Evolutionary conservation across 1,139 yeast species (phyloP), one percentile per base, ranked within the genome.

Genomic region (Nadsonia starkeyi-henricii): DNA sequence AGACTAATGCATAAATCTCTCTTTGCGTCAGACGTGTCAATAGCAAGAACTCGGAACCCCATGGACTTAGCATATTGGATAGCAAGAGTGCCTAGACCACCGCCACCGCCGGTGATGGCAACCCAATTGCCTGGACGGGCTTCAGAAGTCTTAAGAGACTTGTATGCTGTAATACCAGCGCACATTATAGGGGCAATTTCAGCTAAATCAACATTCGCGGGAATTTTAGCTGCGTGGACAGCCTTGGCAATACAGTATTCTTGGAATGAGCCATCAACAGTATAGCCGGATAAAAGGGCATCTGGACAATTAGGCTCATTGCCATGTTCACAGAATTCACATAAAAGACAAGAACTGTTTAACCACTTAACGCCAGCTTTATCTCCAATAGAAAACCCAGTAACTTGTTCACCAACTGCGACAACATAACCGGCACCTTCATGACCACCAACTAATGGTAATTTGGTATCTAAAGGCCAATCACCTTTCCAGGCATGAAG

Each of bases 211-310:
- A 83, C 71, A 54, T 80, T 81, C 56, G 69, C 62, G 50, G 89
- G 85, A 58, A 85, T 77, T 62, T 75, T 73, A 42, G 94, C 93
- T 49, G 93, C 94, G 63, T 84, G 94, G 52, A 82, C 75, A 45
- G 91, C 91, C 66, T 83, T 89, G 52, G 93, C 91, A 54, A 88
- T 79, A 43, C 85, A 85, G 64, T 81, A 83, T 67, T 83, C 85
- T 67, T 84, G 91, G 78, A 83, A 81, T 28, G 88, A 77, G 58
- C 91, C 91, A 64, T 83, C 88, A 63, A 78, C 85, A 45, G 85
- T 79, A 71, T 79, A 81, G 56, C 93, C 93, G 39, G 88, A 78
- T 58, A 81, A 72, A 59, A 77, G 81, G 47, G 85, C 85, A 20
- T 68, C 59, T 43, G 76, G 70, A 68, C 93, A 83, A 68, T 78